Conservation (phyloP, 1,139 yeast genomes). For the Lodderomyces jiufengensis region DNA sequence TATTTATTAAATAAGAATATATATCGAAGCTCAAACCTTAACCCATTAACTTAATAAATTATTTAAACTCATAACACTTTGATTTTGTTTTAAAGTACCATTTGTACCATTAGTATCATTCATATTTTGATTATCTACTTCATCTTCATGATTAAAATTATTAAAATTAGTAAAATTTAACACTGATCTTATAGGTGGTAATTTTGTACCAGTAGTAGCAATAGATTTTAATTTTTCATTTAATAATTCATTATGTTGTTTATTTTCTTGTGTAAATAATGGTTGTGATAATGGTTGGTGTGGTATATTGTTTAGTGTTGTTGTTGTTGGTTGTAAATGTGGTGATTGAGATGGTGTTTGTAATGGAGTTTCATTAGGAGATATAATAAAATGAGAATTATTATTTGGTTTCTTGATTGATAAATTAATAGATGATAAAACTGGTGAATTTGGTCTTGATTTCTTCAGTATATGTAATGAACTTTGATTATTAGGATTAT, state of each 20-base stretch:
- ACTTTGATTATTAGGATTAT: conserved; percentile 1
- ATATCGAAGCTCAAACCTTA: too few relatives aligned
- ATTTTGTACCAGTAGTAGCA: conserved; percentile 39
- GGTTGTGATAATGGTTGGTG: too few relatives aligned
- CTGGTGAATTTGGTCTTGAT: conserved; percentile 43
- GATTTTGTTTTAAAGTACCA: not conserved
- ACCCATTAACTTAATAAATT: conserved; percentile 2
- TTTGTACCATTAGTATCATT: not conserved
- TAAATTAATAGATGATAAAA: conserved; percentile 7
- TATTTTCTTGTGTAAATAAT: too few relatives aligned
- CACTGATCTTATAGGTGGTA: conserved; percentile 45
- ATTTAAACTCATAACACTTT: conserved; percentile 1
- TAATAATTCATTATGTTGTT: not conserved
- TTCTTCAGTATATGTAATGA: conserved; percentile 23
- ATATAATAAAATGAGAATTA: conserved; percentile 14
- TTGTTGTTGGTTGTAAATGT: conserved; percentile 28
- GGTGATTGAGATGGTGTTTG: conserved; percentile 46
- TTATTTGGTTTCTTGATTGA: too few relatives aligned
- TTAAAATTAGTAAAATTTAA: conserved; percentile 27
- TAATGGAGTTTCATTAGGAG: conserved; percentile 19
- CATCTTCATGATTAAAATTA: conserved; percentile 1
- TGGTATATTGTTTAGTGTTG: too few relatives aligned
- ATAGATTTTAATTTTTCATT: conserved; percentile 26
- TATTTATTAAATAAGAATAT: too few relatives aligned
- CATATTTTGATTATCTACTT: not conserved